Evolutionary conservation across 2,329 filamentous ascomycete genomes (phyloP), one percentile per base, ranked within the genome.

Genomic region (Fusarium devonianum): DNA sequence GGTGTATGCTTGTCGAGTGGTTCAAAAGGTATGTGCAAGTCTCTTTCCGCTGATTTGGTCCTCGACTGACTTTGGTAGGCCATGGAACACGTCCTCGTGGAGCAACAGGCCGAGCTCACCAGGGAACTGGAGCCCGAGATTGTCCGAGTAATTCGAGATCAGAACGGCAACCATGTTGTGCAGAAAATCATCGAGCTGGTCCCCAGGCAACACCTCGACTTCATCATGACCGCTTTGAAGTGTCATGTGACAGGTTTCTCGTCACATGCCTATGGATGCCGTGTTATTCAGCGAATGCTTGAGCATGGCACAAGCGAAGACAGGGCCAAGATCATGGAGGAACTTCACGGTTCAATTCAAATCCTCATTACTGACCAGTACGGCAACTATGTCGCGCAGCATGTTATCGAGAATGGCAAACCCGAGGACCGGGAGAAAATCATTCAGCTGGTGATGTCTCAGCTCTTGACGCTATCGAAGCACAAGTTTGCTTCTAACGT

Each of bases 401-500:
- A 97, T 68, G 85, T 97, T 40, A 92, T 99, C 53, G 78, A 87
- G 52, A 84, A 90, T 56, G 92, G 92, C 17, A 81, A 86, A 40
- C 78, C 82, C 4, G 84, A 87, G 46, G 91, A 97, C 65, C 84
- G 86, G 14, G 78, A 80, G 11, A 84, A 79, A 62, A 87, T 97
- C 64, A 88, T 96, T 46, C 74, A 80, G 18, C 77, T 91, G 35
- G 87, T 97, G 57, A 86, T 87, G 58, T 78, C 79, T 10, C 83
- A 91, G 48, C 76, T 96, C 3, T 73, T 96, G 28, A 75, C 76
- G 2, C 86, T 91, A 63, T 96, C 92, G 18, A 96, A 92, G 76
- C 91, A 97, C 76, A 99, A 99, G 70, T 95, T 90, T 66, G 93
- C 94, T 1, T 97, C 92, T 66, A 97, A 99, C 64, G 93, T 99